Evolutionary conservation across 73 alveolate species (phyloP).

Genomic region (Effrenium voratum): DNA sequence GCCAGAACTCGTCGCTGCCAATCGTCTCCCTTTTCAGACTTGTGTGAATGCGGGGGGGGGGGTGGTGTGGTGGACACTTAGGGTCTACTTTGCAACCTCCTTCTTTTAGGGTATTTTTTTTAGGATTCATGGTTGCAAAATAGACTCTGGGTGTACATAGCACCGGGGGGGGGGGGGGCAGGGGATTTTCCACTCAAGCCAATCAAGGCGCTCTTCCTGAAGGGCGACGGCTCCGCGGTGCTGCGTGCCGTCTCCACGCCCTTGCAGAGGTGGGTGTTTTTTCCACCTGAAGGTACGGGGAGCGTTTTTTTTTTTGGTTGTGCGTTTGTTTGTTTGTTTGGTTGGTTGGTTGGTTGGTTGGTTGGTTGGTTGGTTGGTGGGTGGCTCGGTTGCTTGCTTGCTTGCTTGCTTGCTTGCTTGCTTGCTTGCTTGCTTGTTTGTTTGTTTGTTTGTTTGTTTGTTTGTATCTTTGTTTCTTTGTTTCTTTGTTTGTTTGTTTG

Average conservation of each 20-base stretch:
- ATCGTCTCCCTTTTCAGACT: no score
- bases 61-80: no score
- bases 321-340: background rate
- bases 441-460: background rate
- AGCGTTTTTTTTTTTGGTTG: background rate
- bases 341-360: background rate
- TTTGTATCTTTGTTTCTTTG: background rate
- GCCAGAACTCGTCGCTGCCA: no score
- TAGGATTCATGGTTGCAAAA: no score
- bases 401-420: background rate
- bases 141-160: no score
- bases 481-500: no score
- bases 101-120: no score
- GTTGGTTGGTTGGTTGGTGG: background rate
- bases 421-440: background rate
- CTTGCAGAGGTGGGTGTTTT: constrained; percentile 29
- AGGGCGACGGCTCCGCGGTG: constrained; percentile 65
- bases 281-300: background rate
- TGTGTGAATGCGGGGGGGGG: no score
- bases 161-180: no score
- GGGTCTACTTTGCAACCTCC: no score
- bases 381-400: background rate
- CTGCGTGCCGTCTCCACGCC: constrained; percentile 69
- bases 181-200: no score
- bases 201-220: constrained; percentile 45